Evolutionary conservation across 208 protist genomes (phyloP).

Genomic region (Trypanosoma cruzi): DNA sequence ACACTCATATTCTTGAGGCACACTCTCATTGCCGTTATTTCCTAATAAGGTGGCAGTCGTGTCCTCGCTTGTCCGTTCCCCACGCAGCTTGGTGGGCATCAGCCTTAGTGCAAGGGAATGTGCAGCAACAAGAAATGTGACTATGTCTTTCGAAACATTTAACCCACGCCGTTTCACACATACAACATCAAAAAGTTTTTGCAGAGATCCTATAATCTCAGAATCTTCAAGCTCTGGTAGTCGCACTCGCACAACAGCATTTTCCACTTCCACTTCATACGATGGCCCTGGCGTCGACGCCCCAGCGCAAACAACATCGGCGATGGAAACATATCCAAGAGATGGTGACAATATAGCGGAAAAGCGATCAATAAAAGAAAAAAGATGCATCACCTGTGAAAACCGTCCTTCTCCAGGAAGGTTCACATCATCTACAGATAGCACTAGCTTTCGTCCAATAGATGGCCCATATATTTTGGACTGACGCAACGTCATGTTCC

Average conservation of each 20-base stretch:
- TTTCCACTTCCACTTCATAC: conserved; percentile 16
- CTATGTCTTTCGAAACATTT: conserved; percentile 45
- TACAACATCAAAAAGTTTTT: conserved; percentile 55
- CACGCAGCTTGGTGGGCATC: conserved; percentile 1
- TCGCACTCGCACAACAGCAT: conserved; percentile 29
- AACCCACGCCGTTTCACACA: conserved; percentile 52
- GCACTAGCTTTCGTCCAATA: conserved; percentile 65
- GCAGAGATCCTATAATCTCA: conserved; percentile 59
- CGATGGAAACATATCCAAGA: conserved; percentile 52
- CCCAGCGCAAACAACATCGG: conserved; percentile 70
- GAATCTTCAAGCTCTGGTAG: conserved; percentile 58
- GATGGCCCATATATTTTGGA: conserved; percentile 56
- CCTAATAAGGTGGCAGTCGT: conserved; percentile 13
- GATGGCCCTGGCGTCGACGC: conserved; percentile 9
- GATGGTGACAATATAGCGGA: conserved; percentile 55
- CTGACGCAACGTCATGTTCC: conserved; percentile 44
- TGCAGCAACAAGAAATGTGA: conserved; percentile 47
- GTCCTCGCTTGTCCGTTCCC: conserved; percentile 15
- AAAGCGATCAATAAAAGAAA: conserved; percentile 72
- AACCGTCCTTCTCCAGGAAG: conserved; percentile 33
- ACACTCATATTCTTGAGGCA: background rate
- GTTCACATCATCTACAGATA: conserved; percentile 90
- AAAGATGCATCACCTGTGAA: conserved; percentile 50
- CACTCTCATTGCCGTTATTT: background rate
- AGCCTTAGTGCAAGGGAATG: conserved; percentile 30